Base-by-base conservation (phyloP, 2,329 filamentous ascomycete genomes). In the Venturia asperata region DNA sequence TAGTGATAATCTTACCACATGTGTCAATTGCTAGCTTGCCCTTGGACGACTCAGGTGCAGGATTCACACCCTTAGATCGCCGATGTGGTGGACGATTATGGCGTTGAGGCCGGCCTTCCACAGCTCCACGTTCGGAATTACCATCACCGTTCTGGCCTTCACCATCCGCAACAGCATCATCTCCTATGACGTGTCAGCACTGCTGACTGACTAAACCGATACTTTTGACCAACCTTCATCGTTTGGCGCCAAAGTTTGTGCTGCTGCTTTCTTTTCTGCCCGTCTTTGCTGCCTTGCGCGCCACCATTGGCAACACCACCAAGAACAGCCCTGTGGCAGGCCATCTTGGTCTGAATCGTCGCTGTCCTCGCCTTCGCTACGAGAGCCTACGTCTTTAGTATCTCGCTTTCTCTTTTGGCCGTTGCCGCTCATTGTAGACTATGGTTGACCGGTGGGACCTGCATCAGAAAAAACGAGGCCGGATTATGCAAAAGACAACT, bases 401-500 rank as follows among this genome's bases (percentile, higher is more conserved):
- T 49, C n/a, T 49, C 45, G n/a, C 45, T 49, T 49, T 49, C 45
- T 49, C 45, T 49, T 49, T 21, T 24, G n/a, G 45, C 45, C 45
- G n/a, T 49, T 21, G n/a, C 45, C n/a, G n/a, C 45, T 49, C 45
- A 49, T 49, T 21, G n/a, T 49, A 10, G n/a, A 24, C 45, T 49
- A 49, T 49, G 45, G 19, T 13, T 49, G n/a, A n/a, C 45, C n/a
- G n/a, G 10, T 49, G n/a, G n/a, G n/a, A 3, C 45, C n/a, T 49
- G n/a, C n/a, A 3, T 19, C 7, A 11, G n/a, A 24, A 49, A 21
- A 6, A 24, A 49, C n/a, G n/a, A 10, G 45, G n/a, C 10, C n/a
- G 7, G n/a, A 11, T 3, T 49, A 49, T 24, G 45, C 39, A 41
- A 15, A 49, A 24, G n/a, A 24, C n/a, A 10, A n/a, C 4, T 24